Conservation (phyloP, 1,284 basidiomycete species). For the Peniophora sp. region DNA sequence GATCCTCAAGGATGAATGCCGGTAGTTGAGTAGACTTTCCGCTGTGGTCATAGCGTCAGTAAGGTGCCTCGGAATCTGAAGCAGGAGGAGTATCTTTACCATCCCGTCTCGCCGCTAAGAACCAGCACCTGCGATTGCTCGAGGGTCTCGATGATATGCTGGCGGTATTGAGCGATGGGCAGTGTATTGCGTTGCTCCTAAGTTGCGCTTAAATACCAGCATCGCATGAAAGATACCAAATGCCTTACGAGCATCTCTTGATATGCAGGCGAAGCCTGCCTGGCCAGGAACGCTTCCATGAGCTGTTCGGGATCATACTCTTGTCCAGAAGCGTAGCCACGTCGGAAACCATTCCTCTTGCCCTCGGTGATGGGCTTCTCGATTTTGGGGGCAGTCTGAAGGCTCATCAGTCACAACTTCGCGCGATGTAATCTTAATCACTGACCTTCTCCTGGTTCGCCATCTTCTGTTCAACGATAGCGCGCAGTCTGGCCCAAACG, state of each 20-base stretch:
- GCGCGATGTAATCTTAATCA: neutral
- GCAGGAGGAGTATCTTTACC: constrained; percentile 37
- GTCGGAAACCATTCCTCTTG: constrained; percentile 10
- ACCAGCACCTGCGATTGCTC: constrained; percentile 85
- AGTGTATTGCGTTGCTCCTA: constrained; percentile 68
- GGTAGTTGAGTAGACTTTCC: constrained; percentile 99
- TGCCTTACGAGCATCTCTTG: constrained; percentile 85
- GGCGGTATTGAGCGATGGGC: constrained; percentile 84
- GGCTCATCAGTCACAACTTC: neutral
- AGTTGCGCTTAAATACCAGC: constrained; percentile 1
- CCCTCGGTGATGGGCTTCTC: constrained; percentile 19
- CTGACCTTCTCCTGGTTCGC: constrained; percentile 34
- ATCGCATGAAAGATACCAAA: constrained; percentile 13
- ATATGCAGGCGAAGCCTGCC: constrained; percentile 61
- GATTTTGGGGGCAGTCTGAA: constrained; percentile 21
- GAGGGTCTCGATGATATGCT: constrained; percentile 68
- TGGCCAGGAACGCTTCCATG: constrained; percentile 47
- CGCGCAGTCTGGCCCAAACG: constrained; percentile 65
- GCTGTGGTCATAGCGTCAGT: constrained; percentile 30
- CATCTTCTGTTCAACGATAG: constrained; percentile 53
- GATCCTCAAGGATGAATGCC: constrained; percentile 89
- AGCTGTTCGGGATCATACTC: constrained; percentile 41
- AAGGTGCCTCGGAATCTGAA: constrained; percentile 1
- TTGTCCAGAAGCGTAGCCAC: constrained; percentile 8
- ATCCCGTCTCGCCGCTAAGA: constrained; percentile 96